phyloP scores from a whole-genome alignment of 2,329 filamentous ascomycete genomes.

The Penicillium sp. region DNA sequence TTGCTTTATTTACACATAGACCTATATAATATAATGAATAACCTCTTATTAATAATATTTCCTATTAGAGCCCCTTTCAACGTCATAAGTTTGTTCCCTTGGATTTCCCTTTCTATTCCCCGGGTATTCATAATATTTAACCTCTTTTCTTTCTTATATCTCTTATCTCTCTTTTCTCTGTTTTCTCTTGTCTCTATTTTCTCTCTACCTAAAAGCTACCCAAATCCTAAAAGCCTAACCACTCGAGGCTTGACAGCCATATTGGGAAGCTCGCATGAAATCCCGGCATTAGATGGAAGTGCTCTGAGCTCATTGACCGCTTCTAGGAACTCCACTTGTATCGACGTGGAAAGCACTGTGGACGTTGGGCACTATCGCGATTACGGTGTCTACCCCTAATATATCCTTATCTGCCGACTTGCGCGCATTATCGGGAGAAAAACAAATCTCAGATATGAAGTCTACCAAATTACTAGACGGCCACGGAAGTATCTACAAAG shows the following conservation, averaged over 20 bases:
- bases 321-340: not conserved
- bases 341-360: not conserved
- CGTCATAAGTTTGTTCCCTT: not conserved
- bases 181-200: not conserved
- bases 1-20: too few species aligned
- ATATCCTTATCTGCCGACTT: slow-evolving; percentile 3
- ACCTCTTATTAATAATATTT: not conserved
- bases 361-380: slow-evolving; percentile 3
- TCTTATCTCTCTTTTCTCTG: not conserved
- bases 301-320: slow-evolving; percentile 5
- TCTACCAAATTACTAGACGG: slow-evolving; percentile 29
- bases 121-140: too few species aligned
- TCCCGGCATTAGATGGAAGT: not conserved
- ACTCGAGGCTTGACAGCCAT: not conserved
- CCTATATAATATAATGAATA: too few species aligned
- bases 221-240: slow-evolving; percentile 1
- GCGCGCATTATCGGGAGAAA: slow-evolving; percentile 1
- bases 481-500: slow-evolving; percentile 40
- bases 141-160: not conserved
- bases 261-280: slow-evolving; percentile 1
- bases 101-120: not conserved
- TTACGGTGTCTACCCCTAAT: not conserved
- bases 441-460: slow-evolving; percentile 22
- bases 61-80: not conserved
- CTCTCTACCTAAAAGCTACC: slow-evolving; percentile 2